phyloP scores from a whole-genome alignment of 2,329 filamentous ascomycete species.

The Paraconiothyrium sp. region DNA sequence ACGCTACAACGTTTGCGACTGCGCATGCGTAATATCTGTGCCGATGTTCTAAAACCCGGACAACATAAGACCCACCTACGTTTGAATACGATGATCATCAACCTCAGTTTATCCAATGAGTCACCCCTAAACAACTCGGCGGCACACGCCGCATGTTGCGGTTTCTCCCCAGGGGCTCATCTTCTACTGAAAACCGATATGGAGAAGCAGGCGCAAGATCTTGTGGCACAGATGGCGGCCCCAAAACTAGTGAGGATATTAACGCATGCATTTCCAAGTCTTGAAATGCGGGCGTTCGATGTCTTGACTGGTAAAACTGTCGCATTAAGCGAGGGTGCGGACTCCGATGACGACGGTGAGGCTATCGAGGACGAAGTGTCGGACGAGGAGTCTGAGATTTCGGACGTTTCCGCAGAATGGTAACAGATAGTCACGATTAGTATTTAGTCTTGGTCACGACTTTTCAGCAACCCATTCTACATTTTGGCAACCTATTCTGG shows the following conservation, averaged over 20 bases:
- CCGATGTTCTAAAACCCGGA: conserved; percentile 30
- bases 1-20: conserved; percentile 44
- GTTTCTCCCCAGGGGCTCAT: conserved; percentile 18
- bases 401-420: conserved; percentile 18
- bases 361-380: conserved; percentile 26
- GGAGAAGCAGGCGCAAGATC: conserved; percentile 32
- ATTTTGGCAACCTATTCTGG: too few relatives aligned
- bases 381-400: conserved; percentile 19
- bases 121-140: conserved; percentile 25
- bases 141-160: conserved; percentile 25
- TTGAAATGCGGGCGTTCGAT: conserved; percentile 31
- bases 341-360: conserved; percentile 35
- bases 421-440: too few relatives aligned
- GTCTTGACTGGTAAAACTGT: conserved; percentile 31
- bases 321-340: conserved; percentile 25
- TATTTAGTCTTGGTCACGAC: too few relatives aligned
- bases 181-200: conserved; percentile 30
- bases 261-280: conserved; percentile 27
- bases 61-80: conserved; percentile 29
- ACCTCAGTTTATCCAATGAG: conserved; percentile 30
- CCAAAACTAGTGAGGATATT: conserved; percentile 35
- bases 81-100: conserved; percentile 32
- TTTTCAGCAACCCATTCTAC: too few relatives aligned
- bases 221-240: conserved; percentile 29
- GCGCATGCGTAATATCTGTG: conserved; percentile 31